A percentile compares a stretch with the other conserved stretches of the same genome.
These are phyloP conservation scores for Tripterygium wilfordii DNA, from an alignment of 177 flowering plant genomes.

Conservation along the genomic window DNA sequence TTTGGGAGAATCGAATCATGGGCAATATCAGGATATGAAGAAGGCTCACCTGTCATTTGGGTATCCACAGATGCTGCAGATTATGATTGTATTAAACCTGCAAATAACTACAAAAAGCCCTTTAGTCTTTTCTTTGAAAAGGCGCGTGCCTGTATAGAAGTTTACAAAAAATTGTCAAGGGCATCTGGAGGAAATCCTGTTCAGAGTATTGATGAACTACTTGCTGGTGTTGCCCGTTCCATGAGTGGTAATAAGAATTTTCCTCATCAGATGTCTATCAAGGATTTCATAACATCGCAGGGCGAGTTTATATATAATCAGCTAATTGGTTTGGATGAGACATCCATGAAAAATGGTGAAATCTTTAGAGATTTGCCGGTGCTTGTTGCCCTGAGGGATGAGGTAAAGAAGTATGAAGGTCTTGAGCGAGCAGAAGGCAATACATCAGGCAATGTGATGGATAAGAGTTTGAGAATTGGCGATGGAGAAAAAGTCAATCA, in stretches of 20 bases:
- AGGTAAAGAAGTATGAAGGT: constrained; percentile 29
- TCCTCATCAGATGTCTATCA: constrained; percentile 38
- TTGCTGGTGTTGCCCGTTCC: constrained; percentile 66
- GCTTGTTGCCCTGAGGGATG: constrained; percentile 59
- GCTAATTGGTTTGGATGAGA: constrained; percentile 72
- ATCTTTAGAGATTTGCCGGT: constrained; percentile 52
- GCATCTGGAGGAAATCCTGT: constrained; percentile 64
- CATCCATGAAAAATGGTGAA: constrained; percentile 41
- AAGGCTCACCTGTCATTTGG: constrained; percentile 77
- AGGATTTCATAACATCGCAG: constrained; percentile 61
- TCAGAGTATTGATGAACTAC: constrained; percentile 65
- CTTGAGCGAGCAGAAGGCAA: constrained; percentile 12
- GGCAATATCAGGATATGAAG: constrained; percentile 91
- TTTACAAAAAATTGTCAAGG: constrained; percentile 53
- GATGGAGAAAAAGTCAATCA: constrained; percentile 19
- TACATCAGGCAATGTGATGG: constrained; percentile 8
- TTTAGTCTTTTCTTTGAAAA: constrained; percentile 66
- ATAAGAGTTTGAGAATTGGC: constrained; percentile 19
- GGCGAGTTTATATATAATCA: constrained; percentile 79
- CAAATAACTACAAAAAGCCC: constrained; percentile 44
- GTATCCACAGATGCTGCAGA: constrained; percentile 75
- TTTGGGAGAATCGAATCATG: constrained; percentile 86
- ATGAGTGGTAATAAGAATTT: constrained; percentile 62
- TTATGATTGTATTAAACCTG: constrained; percentile 77
- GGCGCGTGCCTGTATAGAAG: constrained; percentile 75